Percentiles rank a stretch among this genome's conserved stretches.
Conservation (phyloP, 2,329 filamentous ascomycete genomes). For the Cladophialophora chaetospira region DNA sequence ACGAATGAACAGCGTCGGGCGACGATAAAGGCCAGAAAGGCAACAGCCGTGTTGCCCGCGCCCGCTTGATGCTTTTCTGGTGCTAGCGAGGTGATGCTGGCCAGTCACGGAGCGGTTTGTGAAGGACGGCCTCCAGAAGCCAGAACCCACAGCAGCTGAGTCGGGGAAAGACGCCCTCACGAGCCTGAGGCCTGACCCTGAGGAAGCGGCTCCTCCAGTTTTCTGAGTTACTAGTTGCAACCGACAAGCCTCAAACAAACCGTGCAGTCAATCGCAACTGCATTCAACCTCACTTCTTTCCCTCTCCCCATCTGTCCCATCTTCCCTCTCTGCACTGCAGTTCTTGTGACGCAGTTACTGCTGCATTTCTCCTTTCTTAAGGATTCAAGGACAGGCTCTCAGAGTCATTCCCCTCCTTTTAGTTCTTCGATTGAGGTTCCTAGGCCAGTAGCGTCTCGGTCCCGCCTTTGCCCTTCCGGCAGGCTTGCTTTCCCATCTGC, state of each 20-base stretch:
- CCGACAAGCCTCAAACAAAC: slow-evolving; percentile 10
- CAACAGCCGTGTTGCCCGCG: background rate
- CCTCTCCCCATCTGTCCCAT: slow-evolving; percentile 15
- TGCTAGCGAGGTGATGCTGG: background rate
- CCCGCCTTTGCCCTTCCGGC: slow-evolving; percentile 17
- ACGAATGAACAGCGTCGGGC: no score
- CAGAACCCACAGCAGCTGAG: background rate
- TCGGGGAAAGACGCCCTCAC: slow-evolving; percentile 3
- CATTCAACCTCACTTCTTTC: slow-evolving; percentile 9
- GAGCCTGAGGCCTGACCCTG: no score
- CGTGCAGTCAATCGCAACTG: slow-evolving; percentile 5
- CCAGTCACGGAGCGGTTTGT: slow-evolving; percentile 1
- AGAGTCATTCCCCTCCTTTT: slow-evolving; percentile 13
- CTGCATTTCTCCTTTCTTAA: slow-evolving; percentile 4
- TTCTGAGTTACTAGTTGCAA: background rate
- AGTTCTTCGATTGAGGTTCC: slow-evolving; percentile 10
- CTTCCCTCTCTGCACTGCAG: slow-evolving; percentile 11
- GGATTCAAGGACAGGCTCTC: slow-evolving; percentile 1
- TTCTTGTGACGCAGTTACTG: background rate
- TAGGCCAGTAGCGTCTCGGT: slow-evolving; percentile 11
- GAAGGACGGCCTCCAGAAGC: background rate
- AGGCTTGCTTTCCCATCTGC: slow-evolving; percentile 7
- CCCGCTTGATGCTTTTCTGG: slow-evolving; percentile 4
- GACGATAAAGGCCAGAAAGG: background rate
- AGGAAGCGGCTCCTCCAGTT: slow-evolving; percentile 5